A percentile compares a stretch with the other conserved stretches of the same genome.
Conservation (phyloP, 1,284 basidiomycete genomes). For the Cutaneotrichosporon cyanovorans region DNA sequence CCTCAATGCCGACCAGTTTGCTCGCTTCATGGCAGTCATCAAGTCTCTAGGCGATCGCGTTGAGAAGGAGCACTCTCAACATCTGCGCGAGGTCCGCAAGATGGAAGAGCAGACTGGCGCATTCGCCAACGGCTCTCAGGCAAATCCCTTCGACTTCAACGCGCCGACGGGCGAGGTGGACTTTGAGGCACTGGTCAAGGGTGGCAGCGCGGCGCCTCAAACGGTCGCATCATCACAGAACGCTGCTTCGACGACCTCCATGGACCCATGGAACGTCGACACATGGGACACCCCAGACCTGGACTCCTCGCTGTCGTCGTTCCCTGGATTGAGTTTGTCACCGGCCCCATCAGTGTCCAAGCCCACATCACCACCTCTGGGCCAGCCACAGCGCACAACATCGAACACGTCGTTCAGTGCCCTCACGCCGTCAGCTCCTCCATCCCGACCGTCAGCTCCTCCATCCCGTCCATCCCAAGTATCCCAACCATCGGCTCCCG, state of each 20-base stretch:
- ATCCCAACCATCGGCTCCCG: neutral
- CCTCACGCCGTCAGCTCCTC: too few species aligned
- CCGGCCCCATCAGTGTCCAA: neutral
- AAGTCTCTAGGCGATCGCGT: constrained; percentile 43
- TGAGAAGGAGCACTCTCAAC: constrained; percentile 44
- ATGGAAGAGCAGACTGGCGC: constrained; percentile 40
- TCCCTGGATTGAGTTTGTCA: constrained; percentile 7
- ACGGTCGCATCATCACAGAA: too few species aligned
- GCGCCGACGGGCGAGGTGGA: constrained; percentile 36
- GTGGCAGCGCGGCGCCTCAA: neutral
- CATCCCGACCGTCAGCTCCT: too few species aligned
- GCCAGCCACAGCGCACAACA: too few species aligned
- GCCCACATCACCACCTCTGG: too few species aligned
- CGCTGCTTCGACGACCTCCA: neutral
- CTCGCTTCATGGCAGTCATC: constrained; percentile 66
- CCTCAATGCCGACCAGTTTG: constrained; percentile 82
- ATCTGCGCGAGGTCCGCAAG: constrained; percentile 43
- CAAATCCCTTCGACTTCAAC: constrained; percentile 21
- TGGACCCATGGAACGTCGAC: constrained; percentile 39
- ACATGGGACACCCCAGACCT: constrained; percentile 28
- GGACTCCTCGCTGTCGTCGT: neutral
- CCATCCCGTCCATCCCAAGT: too few species aligned
- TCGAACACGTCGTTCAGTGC: too few species aligned
- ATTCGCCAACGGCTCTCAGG: constrained; percentile 18
- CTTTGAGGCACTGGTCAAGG: constrained; percentile 44